phyloP scores from a whole-genome alignment of 495 filamentous ascomycete genomes.

The Pseudevernia furfuracea region DNA sequence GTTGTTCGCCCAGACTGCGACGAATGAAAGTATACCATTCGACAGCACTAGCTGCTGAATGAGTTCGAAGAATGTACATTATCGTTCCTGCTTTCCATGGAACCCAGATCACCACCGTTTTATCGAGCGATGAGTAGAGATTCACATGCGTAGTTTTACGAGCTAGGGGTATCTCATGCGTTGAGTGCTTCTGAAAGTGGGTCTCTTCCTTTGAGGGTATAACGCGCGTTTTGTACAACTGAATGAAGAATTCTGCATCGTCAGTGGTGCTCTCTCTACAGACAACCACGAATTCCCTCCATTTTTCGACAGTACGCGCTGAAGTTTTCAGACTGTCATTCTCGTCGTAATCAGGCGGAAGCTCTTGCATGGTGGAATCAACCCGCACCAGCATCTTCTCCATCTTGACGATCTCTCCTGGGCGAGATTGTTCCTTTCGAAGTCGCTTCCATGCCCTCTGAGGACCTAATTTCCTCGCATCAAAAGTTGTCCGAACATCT shows the following conservation, averaged over 20 bases:
- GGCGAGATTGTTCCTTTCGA: slow-evolving; percentile 38
- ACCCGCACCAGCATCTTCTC: slow-evolving; percentile 68
- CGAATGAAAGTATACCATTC: slow-evolving; percentile 73
- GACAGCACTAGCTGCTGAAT: slow-evolving; percentile 55
- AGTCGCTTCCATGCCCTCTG: slow-evolving; percentile 36
- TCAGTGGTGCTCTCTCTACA: slow-evolving; percentile 51
- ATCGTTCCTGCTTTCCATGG: slow-evolving; percentile 48
- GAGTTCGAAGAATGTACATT: slow-evolving; percentile 61
- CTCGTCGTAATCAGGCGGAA: slow-evolving; percentile 60
- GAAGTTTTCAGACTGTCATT: slow-evolving; percentile 56
- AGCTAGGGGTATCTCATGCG: slow-evolving; percentile 50
- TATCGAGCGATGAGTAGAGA: slow-evolving; percentile 63
- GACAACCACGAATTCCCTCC: slow-evolving; percentile 65
- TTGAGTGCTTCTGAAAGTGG: slow-evolving; percentile 43
- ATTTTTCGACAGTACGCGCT: slow-evolving; percentile 55
- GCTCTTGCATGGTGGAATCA: slow-evolving; percentile 46
- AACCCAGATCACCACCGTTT: slow-evolving; percentile 62
- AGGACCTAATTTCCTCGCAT: slow-evolving; percentile 34
- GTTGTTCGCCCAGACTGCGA: slow-evolving; percentile 52
- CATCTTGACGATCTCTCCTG: slow-evolving; percentile 64
- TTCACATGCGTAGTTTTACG: slow-evolving; percentile 52
- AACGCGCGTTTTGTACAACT: slow-evolving; percentile 63
- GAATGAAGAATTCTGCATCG: slow-evolving; percentile 50
- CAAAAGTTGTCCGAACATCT: slow-evolving; percentile 30
- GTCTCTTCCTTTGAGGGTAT: slow-evolving; percentile 55